Base-by-base conservation (phyloP, 768 basidiomycete species). In the Boletus sp. region DNA sequence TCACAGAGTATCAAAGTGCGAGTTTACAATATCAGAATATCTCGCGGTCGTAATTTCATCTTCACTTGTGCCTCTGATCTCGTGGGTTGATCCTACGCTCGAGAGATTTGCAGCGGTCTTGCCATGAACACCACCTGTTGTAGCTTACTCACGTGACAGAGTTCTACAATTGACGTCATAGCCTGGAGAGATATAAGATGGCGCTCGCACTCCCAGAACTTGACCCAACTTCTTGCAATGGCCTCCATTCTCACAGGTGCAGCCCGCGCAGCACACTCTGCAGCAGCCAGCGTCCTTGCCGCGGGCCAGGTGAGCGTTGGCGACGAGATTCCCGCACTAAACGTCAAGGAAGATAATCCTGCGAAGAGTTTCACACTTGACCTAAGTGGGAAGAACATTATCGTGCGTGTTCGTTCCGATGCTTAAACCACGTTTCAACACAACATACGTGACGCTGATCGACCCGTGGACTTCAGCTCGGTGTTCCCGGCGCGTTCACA, bases 11-110 rank as follows among this genome's bases (percentile, higher is more conserved):
- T 72, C 85, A 91, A 61, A 83, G 80, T 45, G 83, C 92, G 6
- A 83, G 80, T 59, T 67, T 84, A 52, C 80, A 82, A 52, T 96
- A 96, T 69, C 90, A 92, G 72, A 94, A 90, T 68, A 77, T 90
- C 54, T 83, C 88, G 27, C 80, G 88, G 57, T 87, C 89, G 59
- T 92, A 69, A 80, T 58, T 50, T 35, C 56, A 53, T 54, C 32
- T 37, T 38, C 13, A 11, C 11, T 21, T 51, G 37, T 47, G 41
- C 33, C 23, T 47, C 23, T 37, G n/a, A 17, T 40, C 29, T 46
- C 7, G 40, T 19, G 7, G 25, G n/a, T 15, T 21, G 25, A 51
- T 30, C 17, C 25, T 35, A 10, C 35, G n/a, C 44, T 51, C 25
- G 45, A 55, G n/a, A n/a, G 41, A 53, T 15, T 17, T 23, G 9